Conservation (phyloP, 331 rosid species). For the Rosa hybrid region DNA sequence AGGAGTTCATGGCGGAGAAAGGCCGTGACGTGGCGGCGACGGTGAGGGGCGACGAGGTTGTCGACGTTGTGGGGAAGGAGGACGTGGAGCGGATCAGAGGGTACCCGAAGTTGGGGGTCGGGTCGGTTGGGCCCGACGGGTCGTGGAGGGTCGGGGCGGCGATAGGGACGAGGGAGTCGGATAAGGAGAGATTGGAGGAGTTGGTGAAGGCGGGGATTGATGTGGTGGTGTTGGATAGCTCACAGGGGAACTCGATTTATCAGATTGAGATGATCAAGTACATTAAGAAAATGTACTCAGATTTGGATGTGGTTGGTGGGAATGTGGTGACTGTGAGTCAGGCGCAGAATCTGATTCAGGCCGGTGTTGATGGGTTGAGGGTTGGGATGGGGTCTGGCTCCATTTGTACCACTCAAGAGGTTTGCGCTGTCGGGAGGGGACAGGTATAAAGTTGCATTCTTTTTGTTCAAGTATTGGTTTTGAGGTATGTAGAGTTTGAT, state of each 20-base stretch:
- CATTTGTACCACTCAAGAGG: constrained; percentile 94
- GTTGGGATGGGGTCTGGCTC: constrained; percentile 99
- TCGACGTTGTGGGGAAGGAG: constrained; percentile 58
- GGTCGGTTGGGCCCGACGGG: constrained; percentile 71
- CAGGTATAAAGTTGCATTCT: constrained; percentile 55
- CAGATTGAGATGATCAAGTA: constrained; percentile 92
- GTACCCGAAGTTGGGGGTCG: constrained; percentile 62
- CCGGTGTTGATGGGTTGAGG: constrained; percentile 90
- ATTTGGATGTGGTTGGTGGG: constrained; percentile 88
- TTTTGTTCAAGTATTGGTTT: not conserved
- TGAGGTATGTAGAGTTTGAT: not conserved
- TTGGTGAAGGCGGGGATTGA: constrained; percentile 79
- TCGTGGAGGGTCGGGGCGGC: constrained; percentile 81
- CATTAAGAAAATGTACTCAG: constrained; percentile 55
- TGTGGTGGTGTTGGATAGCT: constrained; percentile 83
- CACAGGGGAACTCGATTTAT: constrained; percentile 88
- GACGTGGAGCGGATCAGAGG: constrained; percentile 69
- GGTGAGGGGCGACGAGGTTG: constrained; percentile 47
- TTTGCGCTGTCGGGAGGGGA: constrained; percentile 95
- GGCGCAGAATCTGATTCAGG: constrained; percentile 84
- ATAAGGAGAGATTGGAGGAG: constrained; percentile 76
- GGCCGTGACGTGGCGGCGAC: constrained; percentile 39
- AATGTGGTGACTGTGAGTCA: constrained; percentile 90
- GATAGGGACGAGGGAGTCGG: constrained; percentile 78
- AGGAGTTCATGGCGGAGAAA: constrained; percentile 37